phyloP scores from a whole-genome alignment of 495 filamentous ascomycete genomes.

The Daldinia caldariorum region DNA sequence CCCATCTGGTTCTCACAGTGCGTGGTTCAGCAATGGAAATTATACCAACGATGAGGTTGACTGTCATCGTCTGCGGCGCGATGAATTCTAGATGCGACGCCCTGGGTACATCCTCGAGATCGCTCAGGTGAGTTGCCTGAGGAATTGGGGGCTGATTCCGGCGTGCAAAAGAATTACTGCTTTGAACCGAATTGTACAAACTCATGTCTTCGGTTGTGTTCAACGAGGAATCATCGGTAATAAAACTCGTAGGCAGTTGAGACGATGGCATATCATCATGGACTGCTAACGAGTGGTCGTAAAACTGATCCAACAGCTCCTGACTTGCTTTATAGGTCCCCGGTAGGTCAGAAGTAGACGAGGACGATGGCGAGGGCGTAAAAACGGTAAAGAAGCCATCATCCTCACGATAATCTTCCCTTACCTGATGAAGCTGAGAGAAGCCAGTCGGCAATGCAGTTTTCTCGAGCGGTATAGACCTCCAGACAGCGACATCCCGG shows the following conservation, averaged over 20 bases:
- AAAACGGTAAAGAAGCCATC: conserved; percentile 62
- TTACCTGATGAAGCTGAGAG: conserved; percentile 59
- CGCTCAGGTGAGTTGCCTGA: conserved; percentile 57
- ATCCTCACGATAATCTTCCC: conserved; percentile 41
- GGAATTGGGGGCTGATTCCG: conserved; percentile 4
- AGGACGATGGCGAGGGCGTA: conserved; percentile 53
- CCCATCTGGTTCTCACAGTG: conserved; percentile 62
- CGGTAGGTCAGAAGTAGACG: conserved; percentile 37
- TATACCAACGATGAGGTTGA: conserved; percentile 81
- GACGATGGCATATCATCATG: conserved; percentile 67
- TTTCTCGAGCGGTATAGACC: conserved; percentile 56
- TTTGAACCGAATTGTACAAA: conserved; percentile 19
- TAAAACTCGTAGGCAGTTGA: conserved; percentile 52
- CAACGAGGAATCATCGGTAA: conserved; percentile 41
- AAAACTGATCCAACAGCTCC: conserved; percentile 65
- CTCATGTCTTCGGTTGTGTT: conserved; percentile 40
- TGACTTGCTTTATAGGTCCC: conserved; percentile 33
- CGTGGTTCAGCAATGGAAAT: conserved; percentile 75
- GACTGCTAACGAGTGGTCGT: conserved; percentile 75
- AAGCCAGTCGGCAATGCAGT: conserved; percentile 53
- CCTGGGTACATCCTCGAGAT: conserved; percentile 76
- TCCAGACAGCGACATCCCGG: conserved; percentile 54
- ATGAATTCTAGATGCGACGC: conserved; percentile 74
- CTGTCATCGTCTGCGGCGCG: conserved; percentile 77
- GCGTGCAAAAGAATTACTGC: conserved; percentile 15